phyloP scores from a whole-genome alignment of 2,329 filamentous ascomycete genomes.

The Fusarium guadeloupense region DNA sequence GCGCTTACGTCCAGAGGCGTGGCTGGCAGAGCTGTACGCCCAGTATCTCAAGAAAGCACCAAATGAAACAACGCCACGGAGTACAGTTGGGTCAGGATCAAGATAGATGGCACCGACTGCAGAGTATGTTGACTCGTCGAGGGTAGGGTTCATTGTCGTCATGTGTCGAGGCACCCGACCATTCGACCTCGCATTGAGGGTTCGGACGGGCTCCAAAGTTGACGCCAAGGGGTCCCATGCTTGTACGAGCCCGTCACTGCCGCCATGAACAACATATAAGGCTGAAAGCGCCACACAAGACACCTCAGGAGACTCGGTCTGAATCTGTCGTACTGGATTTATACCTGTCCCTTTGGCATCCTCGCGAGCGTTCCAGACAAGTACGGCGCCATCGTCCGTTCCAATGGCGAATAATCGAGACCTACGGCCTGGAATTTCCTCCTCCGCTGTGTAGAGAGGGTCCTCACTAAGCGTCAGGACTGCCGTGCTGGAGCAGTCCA shows the following conservation, averaged over 20 bases:
- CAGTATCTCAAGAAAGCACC: constrained; percentile 91
- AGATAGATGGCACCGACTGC: constrained; percentile 85
- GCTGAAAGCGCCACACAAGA: constrained; percentile 84
- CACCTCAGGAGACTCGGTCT: constrained; percentile 90
- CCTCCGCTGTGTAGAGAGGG: constrained; percentile 61
- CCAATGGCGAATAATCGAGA: constrained; percentile 84
- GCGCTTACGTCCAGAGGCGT: constrained; percentile 81
- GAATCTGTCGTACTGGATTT: constrained; percentile 79
- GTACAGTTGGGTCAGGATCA: constrained; percentile 84
- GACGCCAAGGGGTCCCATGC: constrained; percentile 97
- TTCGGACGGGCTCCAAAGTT: constrained; percentile 78
- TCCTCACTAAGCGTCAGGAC: constrained; percentile 80
- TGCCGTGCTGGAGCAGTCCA: constrained; percentile 81
- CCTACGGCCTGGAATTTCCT: constrained; percentile 84
- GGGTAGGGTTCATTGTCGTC: constrained; percentile 61
- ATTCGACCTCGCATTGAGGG: constrained; percentile 85
- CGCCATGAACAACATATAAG: constrained; percentile 89
- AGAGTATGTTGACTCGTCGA: constrained; percentile 77
- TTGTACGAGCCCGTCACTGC: constrained; percentile 93
- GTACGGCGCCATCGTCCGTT: constrained; percentile 77
- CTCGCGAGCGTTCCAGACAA: constrained; percentile 87
- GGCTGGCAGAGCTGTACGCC: constrained; percentile 87
- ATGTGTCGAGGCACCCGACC: constrained; percentile 81
- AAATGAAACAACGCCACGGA: constrained; percentile 87
- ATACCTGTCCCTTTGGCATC: constrained; percentile 58